These are phyloP conservation scores for Crithidia thermophila DNA, from an alignment of 208 protist species.

Conservation along the genomic window DNA sequence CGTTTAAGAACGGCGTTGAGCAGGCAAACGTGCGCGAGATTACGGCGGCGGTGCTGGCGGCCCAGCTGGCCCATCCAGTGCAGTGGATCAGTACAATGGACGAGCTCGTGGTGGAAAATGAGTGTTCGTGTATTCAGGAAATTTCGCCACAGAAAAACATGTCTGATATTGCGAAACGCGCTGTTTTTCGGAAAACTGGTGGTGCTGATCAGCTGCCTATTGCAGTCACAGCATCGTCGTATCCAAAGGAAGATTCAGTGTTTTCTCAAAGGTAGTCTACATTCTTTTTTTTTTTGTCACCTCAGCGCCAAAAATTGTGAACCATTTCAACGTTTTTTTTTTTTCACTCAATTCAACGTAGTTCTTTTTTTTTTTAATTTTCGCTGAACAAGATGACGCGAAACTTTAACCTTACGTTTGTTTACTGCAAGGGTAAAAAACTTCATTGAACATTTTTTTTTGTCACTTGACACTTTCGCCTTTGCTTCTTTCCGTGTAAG, in stretches of 20 bases:
- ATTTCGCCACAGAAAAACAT: slow-evolving; percentile 63
- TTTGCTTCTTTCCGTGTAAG: slow-evolving; percentile 6
- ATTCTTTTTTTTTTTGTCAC: slow-evolving; percentile 6
- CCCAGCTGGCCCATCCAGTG: slow-evolving; percentile 80
- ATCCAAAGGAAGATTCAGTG: slow-evolving; percentile 26
- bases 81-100: slow-evolving; percentile 87
- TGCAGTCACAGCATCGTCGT: slow-evolving; percentile 22
- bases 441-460: too few species aligned
- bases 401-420: too few species aligned
- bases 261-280: slow-evolving; percentile 21
- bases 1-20: slow-evolving; percentile 46
- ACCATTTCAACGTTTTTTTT: slow-evolving; percentile 23
- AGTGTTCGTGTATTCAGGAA: slow-evolving; percentile 54
- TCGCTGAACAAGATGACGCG: too few species aligned
- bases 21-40: slow-evolving; percentile 65
- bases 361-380: slow-evolving; percentile 1
- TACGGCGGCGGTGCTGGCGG: slow-evolving; percentile 71
- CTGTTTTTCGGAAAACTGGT: slow-evolving; percentile 18
- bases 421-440: too few species aligned
- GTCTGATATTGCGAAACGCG: slow-evolving; percentile 77
- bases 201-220: neutral
- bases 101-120: slow-evolving; percentile 45
- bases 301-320: neutral
- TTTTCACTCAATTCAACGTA: slow-evolving; percentile 4
- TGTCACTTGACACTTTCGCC: neutral